A percentile compares a stretch with the other conserved stretches of the same genome.
These are phyloP conservation scores for Citrus glauca DNA, from an alignment of 345 rosid species.

Conservation along the genomic window DNA sequence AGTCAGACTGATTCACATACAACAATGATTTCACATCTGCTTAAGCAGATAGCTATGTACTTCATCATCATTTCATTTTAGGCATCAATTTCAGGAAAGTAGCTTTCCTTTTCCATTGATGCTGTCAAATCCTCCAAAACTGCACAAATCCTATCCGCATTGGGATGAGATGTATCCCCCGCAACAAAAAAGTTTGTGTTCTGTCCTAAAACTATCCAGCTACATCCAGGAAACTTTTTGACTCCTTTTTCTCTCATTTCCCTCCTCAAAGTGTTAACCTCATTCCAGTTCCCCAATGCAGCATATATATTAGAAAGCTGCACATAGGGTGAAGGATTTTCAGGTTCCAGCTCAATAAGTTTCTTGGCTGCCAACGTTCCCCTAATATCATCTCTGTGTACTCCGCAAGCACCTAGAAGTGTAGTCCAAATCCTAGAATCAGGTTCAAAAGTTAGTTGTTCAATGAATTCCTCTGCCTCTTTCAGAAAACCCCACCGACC, in stretches of 20 bases:
- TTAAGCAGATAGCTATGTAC: neutral
- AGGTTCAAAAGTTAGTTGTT: slow-evolving; percentile 49
- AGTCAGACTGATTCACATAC: too few relatives aligned
- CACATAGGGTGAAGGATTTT: slow-evolving; percentile 73
- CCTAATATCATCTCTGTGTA: slow-evolving; percentile 76
- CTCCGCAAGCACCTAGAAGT: slow-evolving; percentile 81
- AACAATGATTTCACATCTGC: neutral
- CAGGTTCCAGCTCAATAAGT: slow-evolving; percentile 72
- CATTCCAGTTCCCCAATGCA: slow-evolving; percentile 74
- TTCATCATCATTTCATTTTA: neutral
- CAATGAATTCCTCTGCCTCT: slow-evolving; percentile 76
- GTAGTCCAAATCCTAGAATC: slow-evolving; percentile 86
- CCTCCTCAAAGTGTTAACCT: slow-evolving; percentile 65
- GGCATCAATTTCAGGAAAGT: slow-evolving; percentile 22
- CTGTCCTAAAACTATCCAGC: slow-evolving; percentile 75
- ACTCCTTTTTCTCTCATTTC: slow-evolving; percentile 79
- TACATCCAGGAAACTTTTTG: slow-evolving; percentile 76
- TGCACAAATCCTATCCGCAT: slow-evolving; percentile 33
- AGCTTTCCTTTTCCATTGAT: slow-evolving; percentile 31
- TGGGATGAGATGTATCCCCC: slow-evolving; percentile 69
- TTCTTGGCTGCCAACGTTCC: slow-evolving; percentile 70
- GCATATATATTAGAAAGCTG: slow-evolving; percentile 86
- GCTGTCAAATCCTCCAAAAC: slow-evolving; percentile 42
- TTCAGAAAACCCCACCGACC: slow-evolving; percentile 85
- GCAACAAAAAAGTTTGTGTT: slow-evolving; percentile 58